Conservation (phyloP, 176 grass and related monocot genomes). For the Carex parvula region DNA sequence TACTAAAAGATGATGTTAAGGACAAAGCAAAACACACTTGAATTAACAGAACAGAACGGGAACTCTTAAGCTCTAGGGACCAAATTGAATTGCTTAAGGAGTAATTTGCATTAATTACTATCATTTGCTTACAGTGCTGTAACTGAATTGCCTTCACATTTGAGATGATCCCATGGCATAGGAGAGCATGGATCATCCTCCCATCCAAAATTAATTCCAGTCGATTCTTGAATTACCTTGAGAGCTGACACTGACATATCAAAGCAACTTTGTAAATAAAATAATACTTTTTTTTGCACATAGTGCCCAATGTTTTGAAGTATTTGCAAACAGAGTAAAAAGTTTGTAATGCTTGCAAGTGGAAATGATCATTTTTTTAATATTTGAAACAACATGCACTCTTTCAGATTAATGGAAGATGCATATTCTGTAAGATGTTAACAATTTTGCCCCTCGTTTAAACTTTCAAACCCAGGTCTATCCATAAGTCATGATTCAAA, state of each 20-base stretch:
- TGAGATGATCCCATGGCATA: slow-evolving; percentile 32
- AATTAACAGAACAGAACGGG: not conserved
- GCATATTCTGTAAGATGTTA: not conserved
- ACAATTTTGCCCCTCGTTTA: not conserved
- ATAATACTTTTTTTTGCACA: not conserved
- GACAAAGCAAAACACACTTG: not conserved
- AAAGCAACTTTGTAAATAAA: slow-evolving; percentile 9
- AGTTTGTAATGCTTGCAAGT: not conserved
- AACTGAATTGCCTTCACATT: slow-evolving; percentile 32
- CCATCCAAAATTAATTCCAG: slow-evolving; percentile 37
- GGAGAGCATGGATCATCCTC: slow-evolving; percentile 41
- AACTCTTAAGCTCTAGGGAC: not conserved
- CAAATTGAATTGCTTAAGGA: not conserved
- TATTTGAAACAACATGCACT: not conserved
- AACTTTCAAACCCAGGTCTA: not conserved
- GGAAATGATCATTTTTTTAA: not conserved
- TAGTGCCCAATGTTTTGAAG: not conserved
- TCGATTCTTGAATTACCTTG: slow-evolving; percentile 37
- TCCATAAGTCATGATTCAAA: not conserved
- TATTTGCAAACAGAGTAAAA: not conserved
- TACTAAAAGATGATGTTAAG: not conserved
- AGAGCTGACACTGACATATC: slow-evolving; percentile 31
- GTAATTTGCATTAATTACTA: not conserved
- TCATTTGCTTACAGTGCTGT: slow-evolving; percentile 31
- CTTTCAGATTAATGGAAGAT: not conserved